Evolutionary conservation across 2,329 filamentous ascomycete species (phyloP), one percentile per base, ranked within the genome.

Genomic region (Ceratocystis papillata): DNA sequence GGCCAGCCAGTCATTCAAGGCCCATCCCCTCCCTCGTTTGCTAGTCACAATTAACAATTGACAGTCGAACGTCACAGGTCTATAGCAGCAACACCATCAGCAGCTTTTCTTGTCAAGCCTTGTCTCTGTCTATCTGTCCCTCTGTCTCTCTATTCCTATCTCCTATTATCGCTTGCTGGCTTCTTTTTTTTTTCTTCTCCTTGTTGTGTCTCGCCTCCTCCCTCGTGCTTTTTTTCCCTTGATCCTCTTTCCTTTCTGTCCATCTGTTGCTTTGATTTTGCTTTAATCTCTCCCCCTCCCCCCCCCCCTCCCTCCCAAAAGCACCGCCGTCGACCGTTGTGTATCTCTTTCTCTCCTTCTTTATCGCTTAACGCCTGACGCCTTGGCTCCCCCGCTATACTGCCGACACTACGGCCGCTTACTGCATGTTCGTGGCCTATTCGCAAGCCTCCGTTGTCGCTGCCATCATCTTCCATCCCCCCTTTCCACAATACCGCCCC

Each of bases 1-100:
- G 60, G 55, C 55, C 64, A 65, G 53, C 59, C 59, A 66, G 41
- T 66, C 64, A 50, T 53, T 33, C 64, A 60, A 62, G 64, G 59
- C 60, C 46, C 46, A 46, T 66, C 59, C 64, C 60, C 64, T 66
- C 64, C 50, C 45, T 66, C 53, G 46, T 20, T 37, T 28, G 55
- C 55, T n/a, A 37, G 57, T 44, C 64, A 65, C 48, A 41, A 41
- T 41, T 41, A 15, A 41, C 37, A 12, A 15, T 41, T 41, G 37
- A 41, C 37, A 41, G 37, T 41, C 37, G 37, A 41, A 41, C 37
- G 37, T 41, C 37, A 41, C 37, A 41, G 37, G 37, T 15, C 37
- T 15, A 41, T 4, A 41, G 37, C 12, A 41, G 37, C 37, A 41
- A 15, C 37, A 41, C 37, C 37, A 41, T 41, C 37, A 15, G 37